Evolutionary conservation across 176 grass and related monocot genomes (phyloP).

Genomic region (Calamus simplicifolius): DNA sequence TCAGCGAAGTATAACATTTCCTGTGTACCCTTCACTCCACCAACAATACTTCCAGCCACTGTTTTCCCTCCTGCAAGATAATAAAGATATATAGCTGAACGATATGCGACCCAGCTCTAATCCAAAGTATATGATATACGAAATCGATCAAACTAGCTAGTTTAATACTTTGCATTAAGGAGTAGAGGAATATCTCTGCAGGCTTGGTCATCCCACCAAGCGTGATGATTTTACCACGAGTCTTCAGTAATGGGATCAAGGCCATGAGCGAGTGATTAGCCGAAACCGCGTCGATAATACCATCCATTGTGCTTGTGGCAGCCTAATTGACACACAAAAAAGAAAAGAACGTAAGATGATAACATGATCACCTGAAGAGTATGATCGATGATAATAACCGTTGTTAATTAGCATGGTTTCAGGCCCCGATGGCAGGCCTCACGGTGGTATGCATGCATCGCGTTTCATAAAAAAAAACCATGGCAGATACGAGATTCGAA

Average conservation of each 20-base stretch:
- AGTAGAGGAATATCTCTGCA: constrained; percentile 7
- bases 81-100: too few species aligned
- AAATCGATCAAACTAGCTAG: too few species aligned
- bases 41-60: constrained; percentile 20
- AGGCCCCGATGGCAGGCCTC: too few species aligned
- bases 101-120: too few species aligned
- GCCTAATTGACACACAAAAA: neutral
- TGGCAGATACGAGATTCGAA: neutral
- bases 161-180: constrained; percentile 8
- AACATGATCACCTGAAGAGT: neutral
- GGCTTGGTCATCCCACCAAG: constrained; percentile 21
- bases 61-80: constrained; percentile 18
- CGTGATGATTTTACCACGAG: constrained; percentile 17
- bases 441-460: too few species aligned
- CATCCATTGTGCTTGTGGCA: constrained; percentile 18
- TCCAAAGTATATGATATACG: too few species aligned
- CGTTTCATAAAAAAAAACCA: too few species aligned
- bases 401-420: too few species aligned
- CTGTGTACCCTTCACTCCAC: constrained; percentile 21
- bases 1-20: constrained; percentile 27
- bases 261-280: constrained; percentile 3
- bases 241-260: constrained; percentile 11
- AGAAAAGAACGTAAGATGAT: neutral
- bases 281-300: constrained; percentile 17
- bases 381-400: neutral